Evolutionary conservation across 192 early-diverging fungal species (phyloP).

Genomic region (Entrophospora sp.): DNA sequence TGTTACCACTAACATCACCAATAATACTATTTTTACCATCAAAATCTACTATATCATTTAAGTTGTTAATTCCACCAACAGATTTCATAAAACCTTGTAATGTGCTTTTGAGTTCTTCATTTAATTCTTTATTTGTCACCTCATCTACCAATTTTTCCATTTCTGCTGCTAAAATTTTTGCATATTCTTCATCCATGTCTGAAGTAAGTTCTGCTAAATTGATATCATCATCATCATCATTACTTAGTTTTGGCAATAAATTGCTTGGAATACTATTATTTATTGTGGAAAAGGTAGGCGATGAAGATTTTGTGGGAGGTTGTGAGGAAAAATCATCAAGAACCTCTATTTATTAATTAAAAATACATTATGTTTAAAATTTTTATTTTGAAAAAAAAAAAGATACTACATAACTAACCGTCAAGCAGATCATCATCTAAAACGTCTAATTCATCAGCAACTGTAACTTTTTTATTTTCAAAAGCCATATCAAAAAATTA

Average conservation of each 20-base stretch:
- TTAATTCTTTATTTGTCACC: conserved; percentile 45
- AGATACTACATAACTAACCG: conserved; percentile 26
- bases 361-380: neutral
- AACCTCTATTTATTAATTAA: conserved; percentile 47
- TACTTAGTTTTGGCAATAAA: conserved; percentile 3
- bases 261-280: conserved; percentile 19
- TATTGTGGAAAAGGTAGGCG: conserved; percentile 27
- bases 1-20: conserved; percentile 9
- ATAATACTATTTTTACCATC: neutral
- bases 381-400: neutral
- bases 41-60: conserved; percentile 7
- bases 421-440: conserved; percentile 63
- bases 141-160: conserved; percentile 76
- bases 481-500: conserved; percentile 4
- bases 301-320: conserved; percentile 30
- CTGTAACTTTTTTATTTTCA: conserved; percentile 27
- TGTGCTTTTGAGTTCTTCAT: conserved; percentile 41
- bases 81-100: conserved; percentile 49
- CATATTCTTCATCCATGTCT: conserved; percentile 60
- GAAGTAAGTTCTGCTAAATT: conserved; percentile 21
- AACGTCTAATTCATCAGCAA: conserved; percentile 48
- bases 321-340: conserved; percentile 59
- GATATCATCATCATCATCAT: conserved; percentile 9
- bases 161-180: conserved; percentile 61
- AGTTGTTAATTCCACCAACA: conserved; percentile 26